These are phyloP conservation scores for Metschnikowia vanudenii DNA, from an alignment of 805 yeast species.

Conservation along the genomic window DNA sequence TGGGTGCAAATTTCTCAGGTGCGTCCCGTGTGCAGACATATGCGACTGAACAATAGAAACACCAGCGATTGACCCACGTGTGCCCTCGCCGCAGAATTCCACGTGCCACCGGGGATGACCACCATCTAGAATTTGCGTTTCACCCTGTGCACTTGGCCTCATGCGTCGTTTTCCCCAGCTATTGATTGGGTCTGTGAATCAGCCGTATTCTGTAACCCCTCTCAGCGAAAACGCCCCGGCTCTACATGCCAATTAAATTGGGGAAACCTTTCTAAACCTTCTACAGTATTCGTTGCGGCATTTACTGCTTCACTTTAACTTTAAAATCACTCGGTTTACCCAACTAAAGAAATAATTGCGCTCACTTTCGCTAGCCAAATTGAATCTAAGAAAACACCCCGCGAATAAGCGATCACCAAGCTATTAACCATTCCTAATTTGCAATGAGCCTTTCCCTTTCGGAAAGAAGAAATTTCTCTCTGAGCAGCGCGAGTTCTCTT, in stretches of 20 bases:
- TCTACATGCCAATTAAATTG: background rate
- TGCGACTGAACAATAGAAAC: background rate
- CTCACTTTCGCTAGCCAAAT: too few species aligned
- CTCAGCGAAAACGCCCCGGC: background rate
- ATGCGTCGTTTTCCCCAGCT: too few species aligned
- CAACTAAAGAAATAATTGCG: too few species aligned
- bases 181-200: background rate
- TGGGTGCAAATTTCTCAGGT: constrained; percentile 14
- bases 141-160: too few species aligned
- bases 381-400: too few species aligned
- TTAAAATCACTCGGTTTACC: too few species aligned
- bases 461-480: constrained; percentile 42
- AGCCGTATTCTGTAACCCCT: background rate
- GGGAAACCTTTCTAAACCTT: too few species aligned
- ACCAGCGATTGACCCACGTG: constrained; percentile 3
- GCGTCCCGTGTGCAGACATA: constrained; percentile 1
- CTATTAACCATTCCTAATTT: background rate
- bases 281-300: too few species aligned
- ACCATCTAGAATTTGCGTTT: background rate
- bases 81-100: background rate
- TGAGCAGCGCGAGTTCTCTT: constrained; percentile 55
- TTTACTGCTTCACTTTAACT: too few species aligned
- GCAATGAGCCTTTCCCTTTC: constrained; percentile 9
- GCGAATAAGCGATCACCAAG: background rate
- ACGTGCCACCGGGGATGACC: constrained; percentile 4